Base-by-base conservation (phyloP, 202 grass and related monocot genomes). In the Alloteropsis angusta region DNA sequence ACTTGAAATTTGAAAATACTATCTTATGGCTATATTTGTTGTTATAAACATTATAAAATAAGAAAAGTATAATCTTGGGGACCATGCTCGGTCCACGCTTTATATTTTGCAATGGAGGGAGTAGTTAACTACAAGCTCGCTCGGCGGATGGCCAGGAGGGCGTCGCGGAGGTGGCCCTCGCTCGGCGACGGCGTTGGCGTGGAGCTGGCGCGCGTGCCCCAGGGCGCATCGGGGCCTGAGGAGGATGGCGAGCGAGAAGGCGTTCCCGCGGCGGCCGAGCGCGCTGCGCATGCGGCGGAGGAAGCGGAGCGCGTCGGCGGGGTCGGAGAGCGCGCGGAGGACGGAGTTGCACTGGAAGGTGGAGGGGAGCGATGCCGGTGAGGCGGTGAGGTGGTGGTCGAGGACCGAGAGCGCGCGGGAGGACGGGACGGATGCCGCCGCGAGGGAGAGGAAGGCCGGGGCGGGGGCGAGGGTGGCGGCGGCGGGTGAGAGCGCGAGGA, bases 191-290 rank as follows among this genome's bases (percentile, higher is more conserved):
- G 82, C 58, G 57, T 80, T 88, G 32, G 72, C 62, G 58, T 91
- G 92, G 19, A 91, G 72, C 88, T 91, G 88, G 49, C 74, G 55
- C 54, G 85, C 57, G 45, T 85, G 68, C 17, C 37, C 1, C 9
- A 80, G 34, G 3, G 35, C 37, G 68, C 67, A 22, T 26, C 80
- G 84, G 30, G 83, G 78, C 64, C 35, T 69, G 61, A 94, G 92
- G 48, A 90, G n/a, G 68, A 94, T 88, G 23, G 88, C 79, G 2
- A 74, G 68, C 8, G 92, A 80, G 77, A 94, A 94, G 60, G 92
- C 67, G 63, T 94, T 94, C 28, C 88, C 83, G 14, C 86, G 80
- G 57, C 80, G 80, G 73, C 77, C 88, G 80, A 94, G 83, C 48
- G 32, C 62, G 43, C n/a, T n/a, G n/a, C 69, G 71, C 85, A 84